Evolutionary conservation across 2,329 filamentous ascomycete species (phyloP).

Genomic region (Blastomyces gilchristii): DNA sequence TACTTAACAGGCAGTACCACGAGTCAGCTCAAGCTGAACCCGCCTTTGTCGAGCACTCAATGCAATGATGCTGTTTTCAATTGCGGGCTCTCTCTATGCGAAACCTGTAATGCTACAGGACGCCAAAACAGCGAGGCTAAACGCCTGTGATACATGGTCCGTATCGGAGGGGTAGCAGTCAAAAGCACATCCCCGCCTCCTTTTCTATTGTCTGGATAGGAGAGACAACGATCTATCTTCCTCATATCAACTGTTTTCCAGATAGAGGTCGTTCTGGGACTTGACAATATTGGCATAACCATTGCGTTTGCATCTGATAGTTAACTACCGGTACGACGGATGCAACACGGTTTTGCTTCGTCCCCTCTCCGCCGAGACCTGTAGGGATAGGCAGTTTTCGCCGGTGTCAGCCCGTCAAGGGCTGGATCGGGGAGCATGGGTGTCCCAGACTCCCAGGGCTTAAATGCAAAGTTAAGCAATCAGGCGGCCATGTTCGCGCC

Average conservation of each 20-base stretch:
- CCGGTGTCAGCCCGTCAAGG: background rate
- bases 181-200: background rate
- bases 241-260: background rate
- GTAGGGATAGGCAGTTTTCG: background rate
- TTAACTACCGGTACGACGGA: too few species aligned
- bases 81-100: background rate
- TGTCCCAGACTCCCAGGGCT: too few species aligned
- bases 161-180: background rate
- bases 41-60: background rate
- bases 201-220: background rate
- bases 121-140: background rate
- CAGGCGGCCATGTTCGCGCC: too few species aligned
- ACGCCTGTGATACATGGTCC: background rate
- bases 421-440: too few species aligned
- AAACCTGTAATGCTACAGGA: background rate
- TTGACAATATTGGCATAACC: background rate
- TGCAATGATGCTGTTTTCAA: background rate
- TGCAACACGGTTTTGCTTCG: background rate
- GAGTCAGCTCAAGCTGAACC: background rate
- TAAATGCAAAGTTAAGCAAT: too few species aligned
- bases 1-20: background rate
- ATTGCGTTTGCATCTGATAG: background rate
- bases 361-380: background rate
- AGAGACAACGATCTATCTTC: background rate
- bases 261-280: background rate